phyloP scores from a whole-genome alignment of 148 eudicot species.

The Cornus kousa region DNA sequence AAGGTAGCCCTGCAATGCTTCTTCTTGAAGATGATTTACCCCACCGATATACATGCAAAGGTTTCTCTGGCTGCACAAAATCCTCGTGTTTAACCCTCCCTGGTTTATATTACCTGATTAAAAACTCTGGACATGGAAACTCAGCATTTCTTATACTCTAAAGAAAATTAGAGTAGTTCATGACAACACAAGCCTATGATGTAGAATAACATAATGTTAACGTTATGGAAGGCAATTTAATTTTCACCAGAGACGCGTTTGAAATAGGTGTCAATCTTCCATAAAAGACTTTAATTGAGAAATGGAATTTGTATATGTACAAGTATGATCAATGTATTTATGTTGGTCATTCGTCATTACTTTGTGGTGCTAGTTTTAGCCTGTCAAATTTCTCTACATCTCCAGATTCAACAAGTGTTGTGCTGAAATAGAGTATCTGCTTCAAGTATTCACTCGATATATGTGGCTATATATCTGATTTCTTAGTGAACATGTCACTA shows the following conservation, averaged over 20 bases:
- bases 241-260: background rate
- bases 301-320: background rate
- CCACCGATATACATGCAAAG: background rate
- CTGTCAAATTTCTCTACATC: background rate
- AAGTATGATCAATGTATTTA: no score
- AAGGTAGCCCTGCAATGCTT: background rate
- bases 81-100: background rate
- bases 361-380: slow-evolving; percentile 4
- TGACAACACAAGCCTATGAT: no score
- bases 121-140: background rate
- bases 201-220: no score
- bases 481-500: background rate
- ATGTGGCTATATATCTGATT: background rate
- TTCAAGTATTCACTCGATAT: background rate
- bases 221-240: no score
- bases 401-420: background rate
- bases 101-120: background rate
- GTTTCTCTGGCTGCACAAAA: no score
- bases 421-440: background rate
- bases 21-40: background rate
- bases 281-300: background rate
- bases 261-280: background rate
- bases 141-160: background rate
- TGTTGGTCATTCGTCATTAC: background rate
- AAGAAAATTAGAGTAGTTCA: background rate